phyloP scores from a whole-genome alignment of 208 protist genomes.

The Leishmania guyanensis region DNA sequence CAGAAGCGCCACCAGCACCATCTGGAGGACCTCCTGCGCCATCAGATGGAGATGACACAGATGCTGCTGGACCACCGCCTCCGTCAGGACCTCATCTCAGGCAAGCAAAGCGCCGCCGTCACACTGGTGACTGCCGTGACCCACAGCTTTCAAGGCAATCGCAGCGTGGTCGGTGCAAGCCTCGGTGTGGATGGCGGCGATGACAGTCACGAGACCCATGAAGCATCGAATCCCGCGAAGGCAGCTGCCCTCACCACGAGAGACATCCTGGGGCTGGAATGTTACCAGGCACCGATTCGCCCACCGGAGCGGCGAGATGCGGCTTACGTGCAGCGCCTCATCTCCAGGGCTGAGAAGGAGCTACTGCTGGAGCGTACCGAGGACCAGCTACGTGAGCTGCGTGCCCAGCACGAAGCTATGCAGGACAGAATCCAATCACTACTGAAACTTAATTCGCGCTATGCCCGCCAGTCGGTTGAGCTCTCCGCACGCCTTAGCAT shows the following conservation, averaged over 20 bases:
- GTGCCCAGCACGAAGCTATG: slow-evolving; percentile 33
- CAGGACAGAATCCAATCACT: slow-evolving; percentile 43
- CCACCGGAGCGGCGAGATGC: slow-evolving; percentile 37
- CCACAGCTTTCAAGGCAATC: background rate
- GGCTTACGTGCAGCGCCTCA: slow-evolving; percentile 62
- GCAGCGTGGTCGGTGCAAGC: background rate
- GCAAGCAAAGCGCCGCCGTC: slow-evolving; percentile 10
- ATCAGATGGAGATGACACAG: slow-evolving; percentile 76
- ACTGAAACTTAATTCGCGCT: slow-evolving; percentile 66
- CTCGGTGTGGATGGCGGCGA: background rate
- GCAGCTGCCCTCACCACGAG: background rate
- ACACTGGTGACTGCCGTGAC: background rate
- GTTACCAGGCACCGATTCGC: background rate
- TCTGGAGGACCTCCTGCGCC: slow-evolving; percentile 63
- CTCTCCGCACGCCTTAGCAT: slow-evolving; percentile 73
- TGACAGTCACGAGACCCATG: background rate
- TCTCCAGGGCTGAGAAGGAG: slow-evolving; percentile 65
- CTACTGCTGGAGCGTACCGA: slow-evolving; percentile 62
- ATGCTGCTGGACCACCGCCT: slow-evolving; percentile 34
- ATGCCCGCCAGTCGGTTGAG: slow-evolving; percentile 75
- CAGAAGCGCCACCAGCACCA: slow-evolving; percentile 42
- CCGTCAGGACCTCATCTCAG: slow-evolving; percentile 13
- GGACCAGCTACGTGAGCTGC: slow-evolving; percentile 42
- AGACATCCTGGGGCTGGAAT: slow-evolving; percentile 8
- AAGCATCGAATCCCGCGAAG: no score